A percentile compares a stretch with the other conserved stretches of the same genome.
Conservation (phyloP, 106 monocot genomes). For the Phalaenopsis equestris region DNA sequence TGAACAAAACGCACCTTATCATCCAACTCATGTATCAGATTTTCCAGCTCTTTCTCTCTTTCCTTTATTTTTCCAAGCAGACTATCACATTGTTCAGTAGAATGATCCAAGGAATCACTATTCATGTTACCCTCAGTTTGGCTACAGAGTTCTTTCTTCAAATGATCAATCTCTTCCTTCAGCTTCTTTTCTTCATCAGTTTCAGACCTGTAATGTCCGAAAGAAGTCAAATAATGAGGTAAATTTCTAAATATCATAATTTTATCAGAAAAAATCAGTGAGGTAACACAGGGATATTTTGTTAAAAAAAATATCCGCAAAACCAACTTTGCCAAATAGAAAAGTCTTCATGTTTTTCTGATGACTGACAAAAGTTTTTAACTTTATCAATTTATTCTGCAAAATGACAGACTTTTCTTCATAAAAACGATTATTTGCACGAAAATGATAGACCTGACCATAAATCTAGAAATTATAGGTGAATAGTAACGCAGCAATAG, state of each 20-base stretch:
- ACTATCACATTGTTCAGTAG: constrained; percentile 29
- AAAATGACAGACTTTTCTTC: too few relatives aligned
- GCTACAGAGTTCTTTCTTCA: constrained; percentile 34
- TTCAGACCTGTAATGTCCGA: constrained; percentile 48
- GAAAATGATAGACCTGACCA: too few relatives aligned
- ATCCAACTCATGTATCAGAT: constrained; percentile 53
- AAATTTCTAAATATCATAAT: neutral
- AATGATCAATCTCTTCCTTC: constrained; percentile 59
- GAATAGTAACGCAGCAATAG: too few relatives aligned
- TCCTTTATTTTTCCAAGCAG: constrained; percentile 31
- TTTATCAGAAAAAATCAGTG: too few relatives aligned
- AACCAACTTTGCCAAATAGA: too few relatives aligned
- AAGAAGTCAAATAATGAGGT: neutral
- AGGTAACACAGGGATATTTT: too few relatives aligned
- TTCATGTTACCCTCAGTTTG: constrained; percentile 18
- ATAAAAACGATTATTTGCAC: too few relatives aligned
- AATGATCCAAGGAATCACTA: constrained; percentile 15
- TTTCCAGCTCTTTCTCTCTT: constrained; percentile 62
- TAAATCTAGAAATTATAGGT: too few relatives aligned
- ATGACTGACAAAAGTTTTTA: too few relatives aligned
- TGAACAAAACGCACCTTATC: constrained; percentile 75
- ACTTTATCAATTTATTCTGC: too few relatives aligned
- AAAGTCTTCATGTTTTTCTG: too few relatives aligned
- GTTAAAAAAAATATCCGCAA: too few relatives aligned
- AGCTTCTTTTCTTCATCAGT: constrained; percentile 65